Conservation (phyloP, 2,329 filamentous ascomycete genomes). For the Penicillium aurantiogriseum region DNA sequence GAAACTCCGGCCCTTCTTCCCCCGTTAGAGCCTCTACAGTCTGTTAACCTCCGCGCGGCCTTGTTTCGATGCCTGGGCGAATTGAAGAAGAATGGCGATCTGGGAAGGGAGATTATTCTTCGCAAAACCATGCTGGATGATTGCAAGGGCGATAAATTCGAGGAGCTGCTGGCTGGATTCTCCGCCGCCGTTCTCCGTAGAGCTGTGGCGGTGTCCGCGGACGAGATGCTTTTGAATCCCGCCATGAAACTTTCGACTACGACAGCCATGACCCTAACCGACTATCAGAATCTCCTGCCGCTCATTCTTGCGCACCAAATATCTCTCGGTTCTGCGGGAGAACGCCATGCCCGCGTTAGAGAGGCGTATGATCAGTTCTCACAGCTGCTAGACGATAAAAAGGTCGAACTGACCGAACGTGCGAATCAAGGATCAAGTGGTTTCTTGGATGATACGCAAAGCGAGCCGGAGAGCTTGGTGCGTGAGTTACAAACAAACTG, state of each 20-base stretch:
- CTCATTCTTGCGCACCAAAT: conserved; percentile 72
- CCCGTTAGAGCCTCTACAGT: conserved; percentile 84
- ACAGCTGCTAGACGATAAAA: conserved; percentile 63
- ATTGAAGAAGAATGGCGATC: conserved; percentile 79
- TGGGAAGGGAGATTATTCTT: conserved; percentile 76
- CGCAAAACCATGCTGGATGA: conserved; percentile 97
- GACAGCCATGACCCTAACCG: conserved; percentile 28
- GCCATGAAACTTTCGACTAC: conserved; percentile 60
- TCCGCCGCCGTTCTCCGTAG: conserved; percentile 80
- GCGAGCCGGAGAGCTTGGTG: conserved; percentile 36
- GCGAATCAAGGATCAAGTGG: conserved; percentile 28
- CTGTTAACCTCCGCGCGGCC: conserved; percentile 81
- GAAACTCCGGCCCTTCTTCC: conserved; percentile 90
- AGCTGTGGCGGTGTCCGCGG: conserved; percentile 48
- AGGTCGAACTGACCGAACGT: conserved; percentile 50
- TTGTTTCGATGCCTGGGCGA: conserved; percentile 78
- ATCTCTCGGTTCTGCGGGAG: conserved; percentile 60
- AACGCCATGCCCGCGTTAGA: conserved; percentile 59
- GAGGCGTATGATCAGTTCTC: conserved; percentile 63
- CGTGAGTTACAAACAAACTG: conserved; percentile 67
- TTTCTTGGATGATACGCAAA: conserved; percentile 30
- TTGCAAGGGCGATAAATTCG: conserved; percentile 86
- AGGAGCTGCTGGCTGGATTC: conserved; percentile 80
- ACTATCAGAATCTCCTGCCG: conserved; percentile 53
- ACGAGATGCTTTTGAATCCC: conserved; percentile 47